These are phyloP conservation scores for Scutellaria minor DNA, from an alignment of 257 asterid species.

Conservation along the genomic window DNA sequence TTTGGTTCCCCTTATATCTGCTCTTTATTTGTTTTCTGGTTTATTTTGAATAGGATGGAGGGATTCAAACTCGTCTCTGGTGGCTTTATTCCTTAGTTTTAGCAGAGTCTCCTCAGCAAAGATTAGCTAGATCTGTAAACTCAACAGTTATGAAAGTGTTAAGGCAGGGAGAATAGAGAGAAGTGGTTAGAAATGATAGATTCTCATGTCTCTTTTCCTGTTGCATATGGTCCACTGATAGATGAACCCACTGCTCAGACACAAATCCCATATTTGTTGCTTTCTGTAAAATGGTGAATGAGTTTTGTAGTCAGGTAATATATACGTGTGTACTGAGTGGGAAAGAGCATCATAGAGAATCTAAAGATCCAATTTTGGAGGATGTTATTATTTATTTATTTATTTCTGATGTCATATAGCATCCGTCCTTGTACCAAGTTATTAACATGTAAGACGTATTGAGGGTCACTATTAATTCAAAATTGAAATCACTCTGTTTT, in stretches of 20 bases:
- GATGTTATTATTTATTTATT: not conserved
- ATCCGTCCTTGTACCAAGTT: not conserved
- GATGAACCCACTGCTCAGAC: constrained; percentile 12
- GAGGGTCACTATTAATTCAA: no score
- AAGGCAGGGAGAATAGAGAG: constrained; percentile 19
- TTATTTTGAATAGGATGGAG: constrained; percentile 32
- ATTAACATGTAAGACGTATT: no score
- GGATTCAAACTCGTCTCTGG: constrained; percentile 23
- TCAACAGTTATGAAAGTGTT: not conserved
- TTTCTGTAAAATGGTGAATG: not conserved
- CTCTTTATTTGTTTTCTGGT: constrained; percentile 14
- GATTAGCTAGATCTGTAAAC: constrained; percentile 9
- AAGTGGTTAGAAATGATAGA: not conserved
- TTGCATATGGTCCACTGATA: constrained; percentile 2
- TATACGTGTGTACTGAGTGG: constrained; percentile 5
- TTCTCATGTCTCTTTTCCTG: constrained; percentile 1
- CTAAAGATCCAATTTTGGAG: not conserved
- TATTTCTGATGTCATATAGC: no score
- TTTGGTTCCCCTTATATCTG: constrained; percentile 1
- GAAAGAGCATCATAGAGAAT: constrained; percentile 16
- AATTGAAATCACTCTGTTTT: no score
- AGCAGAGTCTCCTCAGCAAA: constrained; percentile 21
- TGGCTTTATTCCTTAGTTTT: constrained; percentile 9
- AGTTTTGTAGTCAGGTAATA: not conserved
- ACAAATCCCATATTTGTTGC: not conserved